Conservation (phyloP, 192 early-diverging fungal species). For the Geranomyces variabilis region DNA sequence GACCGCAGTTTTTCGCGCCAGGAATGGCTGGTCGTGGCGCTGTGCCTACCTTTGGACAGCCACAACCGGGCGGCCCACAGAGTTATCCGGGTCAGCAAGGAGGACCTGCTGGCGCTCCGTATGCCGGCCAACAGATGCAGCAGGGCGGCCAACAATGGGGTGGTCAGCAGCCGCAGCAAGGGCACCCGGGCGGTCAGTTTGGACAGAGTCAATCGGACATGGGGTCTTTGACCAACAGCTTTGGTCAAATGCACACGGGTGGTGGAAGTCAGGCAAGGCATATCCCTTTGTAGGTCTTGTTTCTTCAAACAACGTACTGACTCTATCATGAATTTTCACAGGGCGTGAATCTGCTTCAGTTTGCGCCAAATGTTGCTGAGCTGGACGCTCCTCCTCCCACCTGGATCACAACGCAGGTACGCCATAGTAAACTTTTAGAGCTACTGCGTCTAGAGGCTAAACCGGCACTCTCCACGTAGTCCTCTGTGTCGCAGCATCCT, state of each 20-base stretch:
- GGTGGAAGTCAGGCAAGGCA: not conserved
- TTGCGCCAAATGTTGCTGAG: slow-evolving; percentile 24
- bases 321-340: not conserved
- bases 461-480: slow-evolving; percentile 28
- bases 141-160: slow-evolving; percentile 12
- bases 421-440: not conserved
- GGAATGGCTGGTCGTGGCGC: slow-evolving; percentile 6
- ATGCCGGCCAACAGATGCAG: slow-evolving; percentile 24
- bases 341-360: slow-evolving; percentile 38
- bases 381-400: slow-evolving; percentile 19
- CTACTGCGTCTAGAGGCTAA: not conserved
- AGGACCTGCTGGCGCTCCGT: too few species aligned
- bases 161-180: slow-evolving; percentile 3
- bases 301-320: too few species aligned
- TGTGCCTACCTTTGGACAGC: slow-evolving; percentile 24
- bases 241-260: slow-evolving; percentile 13
- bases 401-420: slow-evolving; percentile 23
- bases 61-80: not conserved
- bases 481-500: slow-evolving; percentile 50
- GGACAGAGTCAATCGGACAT: slow-evolving; percentile 15
- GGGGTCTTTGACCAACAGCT: not conserved
- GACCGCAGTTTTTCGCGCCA: slow-evolving; percentile 29
- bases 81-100: slow-evolving; percentile 9
- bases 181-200: not conserved
- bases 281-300: too few species aligned